phyloP scores from a whole-genome alignment of 1,284 basidiomycete genomes.

The Peniophora sp. region DNA sequence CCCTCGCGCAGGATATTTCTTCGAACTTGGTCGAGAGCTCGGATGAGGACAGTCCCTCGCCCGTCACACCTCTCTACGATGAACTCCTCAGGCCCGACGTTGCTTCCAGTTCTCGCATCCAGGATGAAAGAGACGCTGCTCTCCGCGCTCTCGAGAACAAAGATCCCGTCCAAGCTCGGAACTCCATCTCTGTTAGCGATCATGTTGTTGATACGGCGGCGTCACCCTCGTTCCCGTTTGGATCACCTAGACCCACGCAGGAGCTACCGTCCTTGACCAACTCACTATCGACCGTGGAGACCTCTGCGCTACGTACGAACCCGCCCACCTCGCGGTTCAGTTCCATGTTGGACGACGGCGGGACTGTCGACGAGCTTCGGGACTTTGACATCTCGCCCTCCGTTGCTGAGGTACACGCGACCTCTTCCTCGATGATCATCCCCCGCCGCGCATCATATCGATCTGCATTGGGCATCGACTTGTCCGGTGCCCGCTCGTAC shows the following conservation, averaged over 20 bases:
- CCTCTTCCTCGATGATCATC: neutral
- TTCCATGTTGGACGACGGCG: no score
- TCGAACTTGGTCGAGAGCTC: neutral
- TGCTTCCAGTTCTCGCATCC: neutral
- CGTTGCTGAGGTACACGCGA: neutral
- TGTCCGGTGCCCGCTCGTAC: neutral
- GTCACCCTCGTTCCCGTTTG: neutral
- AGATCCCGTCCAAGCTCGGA: neutral
- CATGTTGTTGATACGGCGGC: neutral
- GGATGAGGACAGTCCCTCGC: neutral
- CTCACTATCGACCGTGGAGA: slow-evolving; percentile 9
- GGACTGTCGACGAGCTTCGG: no score
- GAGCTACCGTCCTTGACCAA: slow-evolving; percentile 12
- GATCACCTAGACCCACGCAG: slow-evolving; percentile 5
- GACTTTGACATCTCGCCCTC: no score
- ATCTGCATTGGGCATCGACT: neutral
- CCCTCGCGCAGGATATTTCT: neutral
- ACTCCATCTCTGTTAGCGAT: neutral
- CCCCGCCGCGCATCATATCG: neutral
- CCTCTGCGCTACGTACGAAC: no score
- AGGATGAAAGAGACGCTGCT: neutral
- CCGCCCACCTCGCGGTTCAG: no score
- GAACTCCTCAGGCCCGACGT: neutral
- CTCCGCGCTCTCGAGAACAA: neutral
- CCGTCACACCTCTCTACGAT: neutral